Conservation (phyloP, 2,329 filamentous ascomycete species). For the Trichoderma guizhouense region DNA sequence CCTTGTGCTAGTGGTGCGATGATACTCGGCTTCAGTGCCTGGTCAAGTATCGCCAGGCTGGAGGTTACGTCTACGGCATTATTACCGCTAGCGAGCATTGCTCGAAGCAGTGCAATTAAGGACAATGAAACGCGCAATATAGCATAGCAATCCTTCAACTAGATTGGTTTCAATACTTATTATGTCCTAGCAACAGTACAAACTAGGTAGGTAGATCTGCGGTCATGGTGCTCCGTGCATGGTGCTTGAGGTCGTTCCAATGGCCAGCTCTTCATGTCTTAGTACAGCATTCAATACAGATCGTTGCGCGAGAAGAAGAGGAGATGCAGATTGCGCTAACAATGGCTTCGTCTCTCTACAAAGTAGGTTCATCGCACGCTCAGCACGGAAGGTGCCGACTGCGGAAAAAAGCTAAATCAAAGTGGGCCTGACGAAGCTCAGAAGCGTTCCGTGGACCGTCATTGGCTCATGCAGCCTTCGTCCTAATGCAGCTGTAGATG, state of each 20-base stretch:
- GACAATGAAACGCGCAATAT: not conserved
- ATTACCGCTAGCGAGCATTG: not conserved
- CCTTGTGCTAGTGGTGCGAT: not conserved
- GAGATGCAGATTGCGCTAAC: not conserved
- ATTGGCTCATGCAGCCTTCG: not conserved
- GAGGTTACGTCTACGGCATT: not conserved
- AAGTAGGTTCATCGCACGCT: not conserved
- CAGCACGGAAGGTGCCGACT: conserved; percentile 16
- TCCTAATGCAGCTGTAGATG: conserved; percentile 9
- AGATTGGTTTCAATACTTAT: not conserved
- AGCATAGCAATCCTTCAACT: not conserved
- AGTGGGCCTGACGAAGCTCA: not conserved
- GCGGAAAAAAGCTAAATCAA: conserved; percentile 15
- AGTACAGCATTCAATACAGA: not conserved
- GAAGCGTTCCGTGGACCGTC: not conserved
- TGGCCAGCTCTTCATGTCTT: not conserved
- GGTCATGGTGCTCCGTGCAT: not conserved
- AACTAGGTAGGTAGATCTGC: not conserved
- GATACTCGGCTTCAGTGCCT: not conserved
- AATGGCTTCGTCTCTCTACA: not conserved
- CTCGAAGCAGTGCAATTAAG: not conserved
- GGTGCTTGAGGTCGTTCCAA: not conserved
- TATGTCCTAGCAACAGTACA: not conserved
- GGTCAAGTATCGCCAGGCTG: not conserved
- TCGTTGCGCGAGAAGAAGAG: not conserved